Conservation (phyloP, 345 rosid species). For the Brassica incana region DNA sequence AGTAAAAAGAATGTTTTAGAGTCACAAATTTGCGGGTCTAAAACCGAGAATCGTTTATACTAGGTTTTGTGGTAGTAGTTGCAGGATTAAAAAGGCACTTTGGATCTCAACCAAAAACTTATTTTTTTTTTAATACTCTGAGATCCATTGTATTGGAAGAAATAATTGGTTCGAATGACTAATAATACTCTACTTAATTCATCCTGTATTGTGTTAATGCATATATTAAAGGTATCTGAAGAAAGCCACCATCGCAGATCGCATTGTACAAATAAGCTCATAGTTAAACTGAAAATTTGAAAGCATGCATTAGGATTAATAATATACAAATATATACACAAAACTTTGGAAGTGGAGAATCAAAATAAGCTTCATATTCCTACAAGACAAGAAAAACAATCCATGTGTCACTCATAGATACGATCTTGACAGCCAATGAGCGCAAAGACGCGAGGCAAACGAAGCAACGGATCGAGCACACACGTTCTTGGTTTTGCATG, state of each 20-base stretch:
- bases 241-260: conserved; percentile 11
- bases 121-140: too few relatives aligned
- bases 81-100: background rate
- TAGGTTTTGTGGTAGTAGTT: background rate
- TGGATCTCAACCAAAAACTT: background rate
- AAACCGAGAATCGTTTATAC: background rate
- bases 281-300: conserved; percentile 1
- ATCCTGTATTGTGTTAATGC: background rate
- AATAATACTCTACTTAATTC: background rate
- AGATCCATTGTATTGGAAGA: conserved; percentile 7
- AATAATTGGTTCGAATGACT: conserved; percentile 2
- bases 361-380: conserved; percentile 27
- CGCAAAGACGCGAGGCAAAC: conserved; percentile 30
- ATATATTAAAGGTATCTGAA: conserved; percentile 13
- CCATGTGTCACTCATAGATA: conserved; percentile 42
- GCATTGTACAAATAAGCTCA: conserved; percentile 7
- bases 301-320: conserved; percentile 21
- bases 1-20: background rate
- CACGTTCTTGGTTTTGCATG: conserved; percentile 24
- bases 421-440: conserved; percentile 35
- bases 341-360: conserved; percentile 31
- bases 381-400: conserved; percentile 20
- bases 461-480: conserved; percentile 32
- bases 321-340: background rate
- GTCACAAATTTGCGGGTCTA: background rate